phyloP scores from a whole-genome alignment of 139 green algal genomes.

The Micromonas pusilla region DNA sequence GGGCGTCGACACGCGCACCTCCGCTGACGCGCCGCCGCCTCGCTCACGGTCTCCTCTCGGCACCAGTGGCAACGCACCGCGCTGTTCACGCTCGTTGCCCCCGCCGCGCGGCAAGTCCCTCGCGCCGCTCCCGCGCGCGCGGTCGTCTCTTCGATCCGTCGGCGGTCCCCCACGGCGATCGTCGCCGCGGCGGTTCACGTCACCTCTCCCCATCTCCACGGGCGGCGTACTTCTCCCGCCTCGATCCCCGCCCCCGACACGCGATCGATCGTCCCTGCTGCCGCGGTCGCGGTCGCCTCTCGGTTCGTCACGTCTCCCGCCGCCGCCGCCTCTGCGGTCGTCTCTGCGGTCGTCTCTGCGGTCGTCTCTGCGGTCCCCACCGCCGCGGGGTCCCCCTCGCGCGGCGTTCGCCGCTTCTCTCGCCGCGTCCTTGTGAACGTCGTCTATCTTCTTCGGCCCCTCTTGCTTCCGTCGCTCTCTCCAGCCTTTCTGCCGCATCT shows the following conservation, averaged over 20 bases:
- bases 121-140: too few relatives aligned
- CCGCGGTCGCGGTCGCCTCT: neutral
- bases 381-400: neutral
- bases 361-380: neutral
- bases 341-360: neutral
- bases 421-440: slow-evolving; percentile 42
- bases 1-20: too few relatives aligned
- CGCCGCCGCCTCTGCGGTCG: neutral
- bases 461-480: slow-evolving; percentile 40
- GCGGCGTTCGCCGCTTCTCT: slow-evolving; percentile 1
- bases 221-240: neutral
- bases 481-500: slow-evolving; percentile 44
- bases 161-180: neutral
- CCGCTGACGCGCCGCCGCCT: too few relatives aligned
- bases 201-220: neutral
- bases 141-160: too few relatives aligned
- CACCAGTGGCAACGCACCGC: too few relatives aligned
- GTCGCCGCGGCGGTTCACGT: neutral
- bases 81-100: too few relatives aligned
- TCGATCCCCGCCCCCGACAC: neutral
- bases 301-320: neutral
- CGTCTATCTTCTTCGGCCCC: slow-evolving; percentile 45
- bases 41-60: too few relatives aligned
- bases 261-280: neutral
- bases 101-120: too few relatives aligned